Evolutionary conservation across 2,329 filamentous ascomycete species (phyloP).

Genomic region (Fusarium gaditjirri): DNA sequence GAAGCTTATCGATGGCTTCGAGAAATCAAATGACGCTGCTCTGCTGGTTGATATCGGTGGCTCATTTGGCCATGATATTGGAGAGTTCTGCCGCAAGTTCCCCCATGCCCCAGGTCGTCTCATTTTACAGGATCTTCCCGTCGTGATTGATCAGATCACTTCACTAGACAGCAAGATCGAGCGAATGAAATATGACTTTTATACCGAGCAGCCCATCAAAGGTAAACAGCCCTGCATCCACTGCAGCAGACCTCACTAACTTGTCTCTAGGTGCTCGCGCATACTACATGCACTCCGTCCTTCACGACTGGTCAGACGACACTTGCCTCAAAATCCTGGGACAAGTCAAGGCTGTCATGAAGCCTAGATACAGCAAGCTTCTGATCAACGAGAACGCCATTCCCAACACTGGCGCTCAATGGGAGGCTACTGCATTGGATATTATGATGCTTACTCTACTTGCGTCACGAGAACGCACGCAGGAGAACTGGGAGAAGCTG

Average conservation of each 20-base stretch:
- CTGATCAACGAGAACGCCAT: slow-evolving; percentile 54
- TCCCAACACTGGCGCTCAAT: slow-evolving; percentile 48
- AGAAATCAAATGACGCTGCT: slow-evolving; percentile 39
- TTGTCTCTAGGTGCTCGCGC: slow-evolving; percentile 46
- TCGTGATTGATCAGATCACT: slow-evolving; percentile 51
- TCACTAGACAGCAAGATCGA: slow-evolving; percentile 47
- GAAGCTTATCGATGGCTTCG: slow-evolving; percentile 44
- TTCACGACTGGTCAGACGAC: slow-evolving; percentile 56
- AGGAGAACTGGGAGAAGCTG: slow-evolving; percentile 49
- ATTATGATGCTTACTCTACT: slow-evolving; percentile 50
- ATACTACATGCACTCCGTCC: slow-evolving; percentile 55
- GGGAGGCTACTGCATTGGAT: slow-evolving; percentile 52
- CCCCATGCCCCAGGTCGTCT: slow-evolving; percentile 53
- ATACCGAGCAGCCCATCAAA: slow-evolving; percentile 57
- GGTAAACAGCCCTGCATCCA: slow-evolving; percentile 34
- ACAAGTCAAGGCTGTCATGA: slow-evolving; percentile 50
- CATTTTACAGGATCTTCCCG: slow-evolving; percentile 60
- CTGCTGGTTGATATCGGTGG: slow-evolving; percentile 52
- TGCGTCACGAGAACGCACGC: slow-evolving; percentile 50
- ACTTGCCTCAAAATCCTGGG: slow-evolving; percentile 47
- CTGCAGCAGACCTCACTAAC: not conserved
- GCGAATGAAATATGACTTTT: slow-evolving; percentile 58
- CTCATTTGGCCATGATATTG: slow-evolving; percentile 50
- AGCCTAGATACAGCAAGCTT: slow-evolving; percentile 51
- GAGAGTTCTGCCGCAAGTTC: slow-evolving; percentile 49